Base-by-base conservation (phyloP, 306 rosid species). In the Pyrus pyrifolia region DNA sequence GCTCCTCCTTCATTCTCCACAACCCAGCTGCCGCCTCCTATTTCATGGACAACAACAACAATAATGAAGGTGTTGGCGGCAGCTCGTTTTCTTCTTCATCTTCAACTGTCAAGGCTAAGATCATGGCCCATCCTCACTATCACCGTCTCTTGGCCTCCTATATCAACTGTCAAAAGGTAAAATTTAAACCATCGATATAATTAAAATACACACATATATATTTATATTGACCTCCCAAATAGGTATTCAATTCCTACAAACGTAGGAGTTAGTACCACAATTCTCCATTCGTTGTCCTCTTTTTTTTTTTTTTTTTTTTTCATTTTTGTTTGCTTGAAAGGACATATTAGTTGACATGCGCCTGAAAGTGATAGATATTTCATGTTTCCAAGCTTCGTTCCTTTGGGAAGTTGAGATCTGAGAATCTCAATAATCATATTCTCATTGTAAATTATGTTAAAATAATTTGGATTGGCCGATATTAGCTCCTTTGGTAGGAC, bases 91-190 rank as follows among this genome's bases (percentile, higher is more conserved):
- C 82, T 1, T 81, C 85, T 23, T 81, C 42, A 38, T 38, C 90
- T 67, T 78, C 90, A 38, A 63, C 87, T 51, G 78, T 88, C 31
- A 95, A 90, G 85, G 90, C 92, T 9, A 95, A 92, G 93, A 92
- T 95, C 87, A 90, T 92, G 96, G 92, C 92, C 45, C 99, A 95
- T 88, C 97, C 99, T 81, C 97, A 90, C 90, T 95, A 95, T 84
- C 99, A 86, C 51, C 97, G 97, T 30, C 97, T 95, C 78, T 74
- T 95, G 70, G 85, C 89, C 60, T 95, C 99, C 30, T 95, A 90
- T 80, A 82, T 89, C 91, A 95, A 85, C 67, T 95, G 99, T 75
- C 99, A 93, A 66, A 95, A 95, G 97, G 98, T 93, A 33, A 81
- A 78, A 22, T 55, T 63, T 29, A 35, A 78, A 57, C 63, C 68